Base-by-base conservation (phyloP, 2,329 filamentous ascomycete species). In the Graphiopsis chlorocephala region DNA sequence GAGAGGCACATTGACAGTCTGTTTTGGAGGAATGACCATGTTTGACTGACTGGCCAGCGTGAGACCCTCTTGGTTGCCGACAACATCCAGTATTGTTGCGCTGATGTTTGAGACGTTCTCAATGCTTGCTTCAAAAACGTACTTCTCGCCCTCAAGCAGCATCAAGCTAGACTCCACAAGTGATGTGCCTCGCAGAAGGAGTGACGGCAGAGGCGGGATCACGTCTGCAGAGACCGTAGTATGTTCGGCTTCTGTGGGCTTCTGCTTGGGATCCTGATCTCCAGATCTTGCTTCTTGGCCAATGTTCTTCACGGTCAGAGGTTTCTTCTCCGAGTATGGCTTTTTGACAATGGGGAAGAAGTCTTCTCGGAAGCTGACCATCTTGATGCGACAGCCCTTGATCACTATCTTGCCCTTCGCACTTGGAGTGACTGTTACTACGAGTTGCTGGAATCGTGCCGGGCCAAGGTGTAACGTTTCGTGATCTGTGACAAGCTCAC, bases 81-180 rank as follows among this genome's bases (percentile, higher is more conserved):
- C 70, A 11, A 74, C 67, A 20, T 73, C 69, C 28, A 72, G 72
- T 3, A 98, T 89, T 73, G 97, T n/a, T 15, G 63, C 63, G 15
- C 53, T 84, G 82, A 23, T 66, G 70, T 53, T 25, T 0, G 92
- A 95, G 10, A 87, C 81, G 69, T 99, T 99, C 69, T 90, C 86
- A 15, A 98, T 80, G 0, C 90, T 93, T 17, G 97, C 84, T 0
- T 86, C 89, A 73, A 98, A 96, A 0, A 82, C 81, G 70, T 88
- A 89, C 25, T 85, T 86, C 77, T 99, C 94, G 50, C 95, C 95
- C 78, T 98, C 94, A 6, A 99, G 82, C 12, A 99, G 85, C 93
- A 97, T 97, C 38, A 97, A 81, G 11, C 92, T 91, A 25, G 90
- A 91, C 72, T 97, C 93, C 0, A 90, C 86, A 1, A 97, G 83